Percentiles rank a stretch among this genome's conserved stretches.
These are phyloP conservation scores for Phylloboletellus chloephorus DNA, from an alignment of 1,284 basidiomycete species.

Conservation along the genomic window DNA sequence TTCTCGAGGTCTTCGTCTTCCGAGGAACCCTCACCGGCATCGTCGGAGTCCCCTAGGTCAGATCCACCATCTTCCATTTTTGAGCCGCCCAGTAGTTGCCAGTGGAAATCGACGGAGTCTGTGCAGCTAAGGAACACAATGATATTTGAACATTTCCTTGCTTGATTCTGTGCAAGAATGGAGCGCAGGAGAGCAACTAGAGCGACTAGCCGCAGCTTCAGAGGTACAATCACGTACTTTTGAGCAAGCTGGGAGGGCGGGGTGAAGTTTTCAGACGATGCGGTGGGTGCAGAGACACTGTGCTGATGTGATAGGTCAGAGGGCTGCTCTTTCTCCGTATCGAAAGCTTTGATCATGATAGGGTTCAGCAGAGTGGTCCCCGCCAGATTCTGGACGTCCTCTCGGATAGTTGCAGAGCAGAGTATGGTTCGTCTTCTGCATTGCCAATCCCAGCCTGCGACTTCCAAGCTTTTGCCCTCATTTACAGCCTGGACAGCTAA, in stretches of 20 bases:
- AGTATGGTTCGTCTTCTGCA: slow-evolving; percentile 76
- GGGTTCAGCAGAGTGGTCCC: slow-evolving; percentile 74
- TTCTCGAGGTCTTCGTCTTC: slow-evolving; percentile 21
- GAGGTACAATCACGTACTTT: slow-evolving; percentile 87
- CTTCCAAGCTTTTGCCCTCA: slow-evolving; percentile 66
- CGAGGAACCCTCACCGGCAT: slow-evolving; percentile 27
- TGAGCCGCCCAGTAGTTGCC: slow-evolving; percentile 78
- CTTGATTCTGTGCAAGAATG: slow-evolving; percentile 58
- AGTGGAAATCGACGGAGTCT: slow-evolving; percentile 97
- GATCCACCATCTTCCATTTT: slow-evolving; percentile 54
- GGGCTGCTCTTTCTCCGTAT: slow-evolving; percentile 37
- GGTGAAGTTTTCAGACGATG: slow-evolving; percentile 64
- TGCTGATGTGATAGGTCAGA: slow-evolving; percentile 8
- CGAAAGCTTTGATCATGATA: slow-evolving; percentile 66
- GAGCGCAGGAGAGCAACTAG: slow-evolving; percentile 81
- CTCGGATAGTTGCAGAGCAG: slow-evolving; percentile 95
- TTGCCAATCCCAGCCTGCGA: slow-evolving; percentile 85
- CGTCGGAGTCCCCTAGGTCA: slow-evolving; percentile 26
- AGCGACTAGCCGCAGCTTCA: slow-evolving; percentile 90
- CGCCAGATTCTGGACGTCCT: slow-evolving; percentile 91
- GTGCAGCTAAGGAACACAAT: slow-evolving; percentile 97
- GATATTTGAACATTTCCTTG: slow-evolving; percentile 56
- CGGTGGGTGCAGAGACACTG: slow-evolving; percentile 12
- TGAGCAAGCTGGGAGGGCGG: slow-evolving; percentile 95
- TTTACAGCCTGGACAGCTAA: slow-evolving; percentile 69